Percentiles rank a stretch among this genome's conserved stretches.
phyloP scores from a whole-genome alignment of 345 rosid species.

The Geranium brycei region DNA sequence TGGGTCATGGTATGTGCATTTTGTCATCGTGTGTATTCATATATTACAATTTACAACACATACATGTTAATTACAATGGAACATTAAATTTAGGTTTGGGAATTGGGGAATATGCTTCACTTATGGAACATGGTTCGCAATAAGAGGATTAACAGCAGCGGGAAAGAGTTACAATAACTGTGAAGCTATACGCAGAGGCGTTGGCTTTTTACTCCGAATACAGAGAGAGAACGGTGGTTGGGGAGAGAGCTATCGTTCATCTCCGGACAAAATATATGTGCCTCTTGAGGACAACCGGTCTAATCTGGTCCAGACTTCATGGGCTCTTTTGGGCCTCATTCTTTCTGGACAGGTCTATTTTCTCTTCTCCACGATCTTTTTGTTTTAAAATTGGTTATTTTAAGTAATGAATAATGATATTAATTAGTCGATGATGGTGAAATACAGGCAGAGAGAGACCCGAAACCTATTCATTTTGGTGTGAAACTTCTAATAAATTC shows the following conservation, averaged over 20 bases:
- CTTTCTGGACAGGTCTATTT: conserved; percentile 23
- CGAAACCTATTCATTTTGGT: conserved; percentile 25
- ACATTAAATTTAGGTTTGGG: conserved; percentile 1
- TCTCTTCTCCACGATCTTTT: no score
- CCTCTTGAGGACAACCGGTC: conserved; percentile 39
- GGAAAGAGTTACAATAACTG: conserved; percentile 30
- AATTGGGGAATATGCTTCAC: conserved; percentile 51
- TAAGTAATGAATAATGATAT: no score
- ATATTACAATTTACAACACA: no score
- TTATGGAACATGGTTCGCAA: conserved; percentile 36
- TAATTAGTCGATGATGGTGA: no score
- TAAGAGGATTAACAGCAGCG: conserved; percentile 31
- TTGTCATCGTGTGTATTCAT: conserved; percentile 4
- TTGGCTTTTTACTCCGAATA: conserved; percentile 28
- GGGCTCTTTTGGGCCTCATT: conserved; percentile 41
- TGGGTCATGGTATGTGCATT: conserved; percentile 64
- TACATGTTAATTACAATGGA: no score
- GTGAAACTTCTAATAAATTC: conserved; percentile 26
- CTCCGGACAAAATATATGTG: conserved; percentile 31
- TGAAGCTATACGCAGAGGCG: conserved; percentile 24
- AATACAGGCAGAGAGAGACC: conserved; percentile 28
- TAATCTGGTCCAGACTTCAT: conserved; percentile 38
- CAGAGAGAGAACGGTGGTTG: conserved; percentile 37
- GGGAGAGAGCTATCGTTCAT: conserved; percentile 50
- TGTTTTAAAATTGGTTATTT: no score